phyloP scores from a whole-genome alignment of 75 land plant genomes.

The Sequoia sempervirens region DNA sequence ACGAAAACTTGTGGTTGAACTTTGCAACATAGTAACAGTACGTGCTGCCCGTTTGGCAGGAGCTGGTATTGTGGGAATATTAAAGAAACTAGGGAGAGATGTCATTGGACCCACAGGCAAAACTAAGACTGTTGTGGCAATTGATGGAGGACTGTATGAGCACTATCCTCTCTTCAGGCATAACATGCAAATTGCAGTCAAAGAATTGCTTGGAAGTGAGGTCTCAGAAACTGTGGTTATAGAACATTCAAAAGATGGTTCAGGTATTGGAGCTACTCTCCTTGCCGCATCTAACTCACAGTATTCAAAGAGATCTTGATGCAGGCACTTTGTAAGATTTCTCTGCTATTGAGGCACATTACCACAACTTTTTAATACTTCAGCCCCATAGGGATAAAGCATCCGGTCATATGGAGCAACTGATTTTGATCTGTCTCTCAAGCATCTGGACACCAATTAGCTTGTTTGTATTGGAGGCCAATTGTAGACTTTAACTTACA shows the following conservation, averaged over 20 bases:
- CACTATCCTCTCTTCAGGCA: conserved; percentile 64
- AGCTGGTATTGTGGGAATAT: conserved; percentile 77
- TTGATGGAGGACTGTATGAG: conserved; percentile 86
- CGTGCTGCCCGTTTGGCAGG: conserved; percentile 76
- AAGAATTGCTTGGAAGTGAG: conserved; percentile 58
- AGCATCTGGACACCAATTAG: background rate
- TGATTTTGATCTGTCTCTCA: conserved; percentile 1
- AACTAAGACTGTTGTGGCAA: conserved; percentile 72
- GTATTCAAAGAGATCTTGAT: conserved; percentile 17
- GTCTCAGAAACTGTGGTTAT: conserved; percentile 48
- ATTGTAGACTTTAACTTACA: background rate
- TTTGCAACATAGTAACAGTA: conserved; percentile 62
- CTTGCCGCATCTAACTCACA: conserved; percentile 80
- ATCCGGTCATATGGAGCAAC: background rate
- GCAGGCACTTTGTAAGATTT: background rate
- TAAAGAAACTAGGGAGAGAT: conserved; percentile 73
- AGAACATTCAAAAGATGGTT: conserved; percentile 77
- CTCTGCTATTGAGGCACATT: background rate
- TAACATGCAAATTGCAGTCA: conserved; percentile 57
- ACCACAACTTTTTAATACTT: background rate
- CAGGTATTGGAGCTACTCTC: conserved; percentile 85
- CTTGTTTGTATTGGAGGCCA: background rate
- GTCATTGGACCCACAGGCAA: conserved; percentile 33
- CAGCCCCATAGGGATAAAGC: background rate
- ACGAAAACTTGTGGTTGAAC: conserved; percentile 51